These are phyloP conservation scores for Tuber umbilicatum DNA, from an alignment of 495 filamentous ascomycete genomes.

Conservation along the genomic window DNA sequence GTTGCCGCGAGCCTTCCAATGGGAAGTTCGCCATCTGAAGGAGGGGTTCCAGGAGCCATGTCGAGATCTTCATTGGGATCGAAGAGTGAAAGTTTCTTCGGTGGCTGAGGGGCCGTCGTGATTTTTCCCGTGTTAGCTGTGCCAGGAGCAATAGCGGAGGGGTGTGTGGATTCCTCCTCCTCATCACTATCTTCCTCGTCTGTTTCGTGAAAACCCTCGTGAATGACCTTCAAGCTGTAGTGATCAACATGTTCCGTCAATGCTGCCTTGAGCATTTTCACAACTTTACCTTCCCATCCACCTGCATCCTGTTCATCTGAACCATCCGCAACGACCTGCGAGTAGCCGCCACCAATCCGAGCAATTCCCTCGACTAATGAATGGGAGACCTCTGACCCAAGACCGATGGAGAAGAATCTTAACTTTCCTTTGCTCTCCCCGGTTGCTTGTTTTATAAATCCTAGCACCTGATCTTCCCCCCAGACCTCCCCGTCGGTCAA, in stretches of 20 bases:
- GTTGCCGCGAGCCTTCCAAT: conserved; percentile 45
- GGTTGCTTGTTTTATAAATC: conserved; percentile 43
- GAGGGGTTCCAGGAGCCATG: conserved; percentile 31
- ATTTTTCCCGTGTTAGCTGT: background rate
- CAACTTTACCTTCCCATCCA: conserved; percentile 56
- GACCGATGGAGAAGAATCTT: conserved; percentile 59
- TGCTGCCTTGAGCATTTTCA: conserved; percentile 63
- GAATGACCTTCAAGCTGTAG: conserved; percentile 51
- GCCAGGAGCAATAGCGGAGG: background rate
- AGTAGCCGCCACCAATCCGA: conserved; percentile 58
- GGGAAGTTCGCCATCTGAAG: conserved; percentile 43
- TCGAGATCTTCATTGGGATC: conserved; percentile 20
- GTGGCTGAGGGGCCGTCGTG: conserved; percentile 15
- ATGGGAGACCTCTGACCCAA: conserved; percentile 56
- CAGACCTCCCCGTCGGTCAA: conserved; percentile 66
- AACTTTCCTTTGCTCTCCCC: background rate
- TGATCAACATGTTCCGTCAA: conserved; percentile 55
- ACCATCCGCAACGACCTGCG: conserved; percentile 50
- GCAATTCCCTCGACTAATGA: conserved; percentile 61
- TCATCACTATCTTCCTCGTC: conserved; percentile 37
- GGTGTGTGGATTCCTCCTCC: background rate
- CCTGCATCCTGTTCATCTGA: conserved; percentile 3
- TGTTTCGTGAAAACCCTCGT: conserved; percentile 44
- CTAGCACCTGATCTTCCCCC: conserved; percentile 46
- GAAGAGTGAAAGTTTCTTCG: conserved; percentile 15